Percentiles rank a stretch among this genome's conserved stretches.
phyloP scores from a whole-genome alignment of 768 basidiomycete genomes.

The Chlorophyllum brunneum region DNA sequence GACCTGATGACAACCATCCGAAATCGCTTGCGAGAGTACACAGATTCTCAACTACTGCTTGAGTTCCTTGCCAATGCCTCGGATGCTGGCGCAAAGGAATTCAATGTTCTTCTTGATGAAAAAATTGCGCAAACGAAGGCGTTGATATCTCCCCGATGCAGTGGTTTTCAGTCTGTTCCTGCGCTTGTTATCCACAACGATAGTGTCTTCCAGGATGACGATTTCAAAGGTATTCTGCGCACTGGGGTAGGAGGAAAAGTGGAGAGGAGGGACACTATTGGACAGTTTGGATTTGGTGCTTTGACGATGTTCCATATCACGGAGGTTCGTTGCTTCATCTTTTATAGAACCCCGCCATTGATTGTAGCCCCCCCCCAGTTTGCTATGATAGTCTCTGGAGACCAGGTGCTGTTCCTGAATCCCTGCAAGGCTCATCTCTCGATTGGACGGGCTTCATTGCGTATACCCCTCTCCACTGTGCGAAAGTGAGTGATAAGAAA shows the following conservation, averaged over 20 bases:
- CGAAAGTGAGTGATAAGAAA: constrained; percentile 34
- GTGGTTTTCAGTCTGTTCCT: constrained; percentile 29
- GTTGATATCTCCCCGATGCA: constrained; percentile 33
- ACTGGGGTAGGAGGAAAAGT: constrained; percentile 45
- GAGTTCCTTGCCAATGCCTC: constrained; percentile 54
- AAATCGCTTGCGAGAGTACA: constrained; percentile 38
- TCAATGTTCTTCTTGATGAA: constrained; percentile 37
- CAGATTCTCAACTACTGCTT: constrained; percentile 36
- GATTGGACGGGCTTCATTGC: constrained; percentile 25
- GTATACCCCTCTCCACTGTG: constrained; percentile 29
- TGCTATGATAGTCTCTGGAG: constrained; percentile 30
- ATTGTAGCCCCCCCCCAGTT: constrained; percentile 20
- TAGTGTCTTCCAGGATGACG: constrained; percentile 33
- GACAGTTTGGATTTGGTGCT: constrained; percentile 49
- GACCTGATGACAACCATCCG: constrained; percentile 38
- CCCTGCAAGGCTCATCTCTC: constrained; percentile 42
- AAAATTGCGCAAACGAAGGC: neutral
- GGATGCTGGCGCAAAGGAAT: constrained; percentile 44
- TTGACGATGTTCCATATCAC: constrained; percentile 51
- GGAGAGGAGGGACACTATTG: constrained; percentile 34
- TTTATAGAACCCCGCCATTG: neutral
- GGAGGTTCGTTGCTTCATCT: constrained; percentile 30
- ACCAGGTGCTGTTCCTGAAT: constrained; percentile 36
- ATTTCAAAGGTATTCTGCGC: constrained; percentile 42
- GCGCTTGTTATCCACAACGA: constrained; percentile 44